phyloP scores from a whole-genome alignment of 805 yeast species.

The Metschnikowia henanensis region DNA sequence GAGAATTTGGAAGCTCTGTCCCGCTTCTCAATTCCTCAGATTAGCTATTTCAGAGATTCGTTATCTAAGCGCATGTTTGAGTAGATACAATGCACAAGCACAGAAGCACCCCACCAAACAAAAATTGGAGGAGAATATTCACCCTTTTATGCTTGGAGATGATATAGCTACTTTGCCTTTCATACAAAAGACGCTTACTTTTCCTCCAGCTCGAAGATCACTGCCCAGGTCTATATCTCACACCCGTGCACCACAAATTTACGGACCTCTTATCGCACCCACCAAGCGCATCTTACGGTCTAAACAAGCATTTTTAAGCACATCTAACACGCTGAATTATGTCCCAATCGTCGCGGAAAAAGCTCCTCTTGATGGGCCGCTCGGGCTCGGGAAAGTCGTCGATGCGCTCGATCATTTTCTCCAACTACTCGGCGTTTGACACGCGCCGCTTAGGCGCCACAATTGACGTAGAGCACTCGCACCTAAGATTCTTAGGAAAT shows the following conservation, averaged over 20 bases:
- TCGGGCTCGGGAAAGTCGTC: slow-evolving; percentile 97
- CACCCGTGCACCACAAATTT: slow-evolving; percentile 2
- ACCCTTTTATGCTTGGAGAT: no score
- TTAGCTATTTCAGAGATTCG: no score
- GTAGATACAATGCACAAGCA: no score
- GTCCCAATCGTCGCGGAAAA: slow-evolving; percentile 32
- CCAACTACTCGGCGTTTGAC: slow-evolving; percentile 95
- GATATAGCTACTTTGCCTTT: no score
- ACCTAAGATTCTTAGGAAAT: slow-evolving; percentile 86
- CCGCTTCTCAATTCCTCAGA: no score
- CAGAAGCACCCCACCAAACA: no score
- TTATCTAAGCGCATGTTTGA: no score
- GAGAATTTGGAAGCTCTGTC: no score
- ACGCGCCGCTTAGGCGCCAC: slow-evolving; percentile 96
- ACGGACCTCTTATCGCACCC: slow-evolving; percentile 3
- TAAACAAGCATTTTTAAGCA: background rate
- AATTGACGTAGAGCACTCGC: slow-evolving; percentile 97
- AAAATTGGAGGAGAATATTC: no score
- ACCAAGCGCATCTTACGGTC: background rate
- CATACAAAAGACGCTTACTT: no score
- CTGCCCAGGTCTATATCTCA: no score
- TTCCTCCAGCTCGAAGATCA: no score
- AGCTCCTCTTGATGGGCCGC: slow-evolving; percentile 68
- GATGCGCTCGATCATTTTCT: slow-evolving; percentile 94
- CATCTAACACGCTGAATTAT: slow-evolving; percentile 1